These are phyloP conservation scores for Coriaria nepalensis DNA, from an alignment of 306 rosid genomes.

Conservation along the genomic window DNA sequence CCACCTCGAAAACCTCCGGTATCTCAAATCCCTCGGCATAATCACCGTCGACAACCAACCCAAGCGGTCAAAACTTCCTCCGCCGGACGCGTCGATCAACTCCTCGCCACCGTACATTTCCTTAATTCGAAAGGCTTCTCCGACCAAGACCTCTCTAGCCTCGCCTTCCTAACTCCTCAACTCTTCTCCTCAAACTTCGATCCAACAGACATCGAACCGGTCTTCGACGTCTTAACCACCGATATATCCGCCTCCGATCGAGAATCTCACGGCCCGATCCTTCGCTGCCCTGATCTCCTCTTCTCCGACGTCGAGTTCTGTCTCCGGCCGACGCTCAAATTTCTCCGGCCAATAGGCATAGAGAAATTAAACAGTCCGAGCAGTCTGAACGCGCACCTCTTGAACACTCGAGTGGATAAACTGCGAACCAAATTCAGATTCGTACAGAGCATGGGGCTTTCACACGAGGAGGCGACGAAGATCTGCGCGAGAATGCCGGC, in stretches of 20 bases:
- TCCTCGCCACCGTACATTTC: slow-evolving; percentile 40
- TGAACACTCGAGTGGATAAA: slow-evolving; percentile 61
- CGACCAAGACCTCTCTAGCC: slow-evolving; percentile 51
- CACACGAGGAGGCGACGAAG: slow-evolving; percentile 35
- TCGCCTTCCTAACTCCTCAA: slow-evolving; percentile 35
- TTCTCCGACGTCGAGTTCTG: slow-evolving; percentile 49
- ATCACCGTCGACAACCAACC: slow-evolving; percentile 26
- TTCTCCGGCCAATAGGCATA: slow-evolving; percentile 37
- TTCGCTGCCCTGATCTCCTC: slow-evolving; percentile 60
- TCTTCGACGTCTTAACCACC: slow-evolving; percentile 38
- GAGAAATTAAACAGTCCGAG: slow-evolving; percentile 25
- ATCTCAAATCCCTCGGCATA: slow-evolving; percentile 50
- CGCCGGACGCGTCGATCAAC: slow-evolving; percentile 40
- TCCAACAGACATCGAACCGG: slow-evolving; percentile 35
- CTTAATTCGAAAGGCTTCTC: slow-evolving; percentile 69
- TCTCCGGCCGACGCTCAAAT: slow-evolving; percentile 54
- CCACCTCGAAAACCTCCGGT: slow-evolving; percentile 60
- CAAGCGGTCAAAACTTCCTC: slow-evolving; percentile 35
- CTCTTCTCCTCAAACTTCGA: slow-evolving; percentile 38
- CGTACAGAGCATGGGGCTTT: slow-evolving; percentile 33
- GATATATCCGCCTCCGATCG: slow-evolving; percentile 30
- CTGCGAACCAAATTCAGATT: slow-evolving; percentile 34
- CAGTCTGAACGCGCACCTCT: slow-evolving; percentile 43
- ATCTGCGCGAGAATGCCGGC: slow-evolving; percentile 51
- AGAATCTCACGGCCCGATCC: slow-evolving; percentile 32